Conservation (phyloP, 1,284 basidiomycete species). For the Wallemia hederae region DNA sequence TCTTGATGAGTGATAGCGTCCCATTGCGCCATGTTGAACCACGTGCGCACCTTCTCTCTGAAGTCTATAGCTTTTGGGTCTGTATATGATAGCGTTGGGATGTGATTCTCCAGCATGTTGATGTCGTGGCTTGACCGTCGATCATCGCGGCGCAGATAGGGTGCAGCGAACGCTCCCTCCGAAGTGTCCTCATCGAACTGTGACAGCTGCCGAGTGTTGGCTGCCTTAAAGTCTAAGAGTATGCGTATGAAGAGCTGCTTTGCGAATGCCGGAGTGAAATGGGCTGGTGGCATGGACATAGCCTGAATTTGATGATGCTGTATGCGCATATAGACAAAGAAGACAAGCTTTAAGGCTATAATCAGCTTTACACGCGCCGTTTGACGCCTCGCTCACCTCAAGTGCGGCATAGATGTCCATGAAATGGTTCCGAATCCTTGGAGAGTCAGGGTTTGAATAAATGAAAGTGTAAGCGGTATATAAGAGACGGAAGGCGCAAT, state of each 20-base stretch:
- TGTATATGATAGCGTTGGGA: conserved; percentile 25
- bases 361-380: neutral
- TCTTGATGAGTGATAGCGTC: conserved; percentile 34
- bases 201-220: neutral
- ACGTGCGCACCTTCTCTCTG: conserved; percentile 33
- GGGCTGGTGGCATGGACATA: neutral
- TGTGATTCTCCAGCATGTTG: conserved; percentile 23
- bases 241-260: neutral
- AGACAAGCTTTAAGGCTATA: neutral
- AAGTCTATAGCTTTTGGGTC: conserved; percentile 50
- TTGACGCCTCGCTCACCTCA: neutral
- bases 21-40: conserved; percentile 42
- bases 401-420: neutral
- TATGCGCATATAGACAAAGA: neutral
- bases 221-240: neutral
- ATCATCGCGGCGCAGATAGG: conserved; percentile 22
- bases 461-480: neutral
- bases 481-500: neutral
- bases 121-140: conserved; percentile 12
- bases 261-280: neutral
- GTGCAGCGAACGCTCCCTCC: neutral
- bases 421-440: neutral
- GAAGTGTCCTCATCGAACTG: neutral
- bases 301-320: neutral
- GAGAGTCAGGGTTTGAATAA: neutral